These are phyloP conservation scores for Sclerotinia nivalis DNA, from an alignment of 2,329 filamentous ascomycete genomes.

Conservation along the genomic window DNA sequence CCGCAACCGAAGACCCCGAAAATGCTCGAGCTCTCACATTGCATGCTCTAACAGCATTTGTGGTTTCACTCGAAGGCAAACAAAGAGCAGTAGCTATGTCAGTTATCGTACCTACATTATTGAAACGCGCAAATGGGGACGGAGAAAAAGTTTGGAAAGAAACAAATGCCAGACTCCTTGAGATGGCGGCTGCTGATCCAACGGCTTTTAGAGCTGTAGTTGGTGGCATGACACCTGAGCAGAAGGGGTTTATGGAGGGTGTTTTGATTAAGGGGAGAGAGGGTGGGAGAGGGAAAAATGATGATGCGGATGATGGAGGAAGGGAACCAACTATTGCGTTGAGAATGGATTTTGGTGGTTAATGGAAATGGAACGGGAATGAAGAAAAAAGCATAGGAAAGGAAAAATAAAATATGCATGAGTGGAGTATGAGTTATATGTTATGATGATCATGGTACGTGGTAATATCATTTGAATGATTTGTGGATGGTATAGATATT, in stretches of 20 bases:
- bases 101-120: slow-evolving; percentile 73
- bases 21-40: slow-evolving; percentile 69
- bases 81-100: slow-evolving; percentile 65
- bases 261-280: slow-evolving; percentile 69
- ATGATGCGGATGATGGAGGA: slow-evolving; percentile 48
- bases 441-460: not conserved
- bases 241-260: slow-evolving; percentile 77
- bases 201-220: slow-evolving; percentile 73
- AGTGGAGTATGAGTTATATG: not conserved
- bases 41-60: slow-evolving; percentile 74
- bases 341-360: slow-evolving; percentile 82
- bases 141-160: slow-evolving; percentile 62
- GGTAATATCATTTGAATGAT: not conserved
- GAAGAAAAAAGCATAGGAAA: too few species aligned
- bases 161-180: slow-evolving; percentile 74
- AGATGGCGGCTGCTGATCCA: slow-evolving; percentile 77
- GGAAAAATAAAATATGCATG: not conserved
- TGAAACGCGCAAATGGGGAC: slow-evolving; percentile 69
- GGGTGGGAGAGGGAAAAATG: slow-evolving; percentile 43
- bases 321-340: slow-evolving; percentile 82
- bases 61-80: slow-evolving; percentile 50
- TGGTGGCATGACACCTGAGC: slow-evolving; percentile 65
- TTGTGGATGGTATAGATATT: not conserved
- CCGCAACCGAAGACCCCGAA: slow-evolving; percentile 76
- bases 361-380: slow-evolving; percentile 44